Evolutionary conservation across 306 rosid species (phyloP).

Genomic region (Carpinus fangiana): DNA sequence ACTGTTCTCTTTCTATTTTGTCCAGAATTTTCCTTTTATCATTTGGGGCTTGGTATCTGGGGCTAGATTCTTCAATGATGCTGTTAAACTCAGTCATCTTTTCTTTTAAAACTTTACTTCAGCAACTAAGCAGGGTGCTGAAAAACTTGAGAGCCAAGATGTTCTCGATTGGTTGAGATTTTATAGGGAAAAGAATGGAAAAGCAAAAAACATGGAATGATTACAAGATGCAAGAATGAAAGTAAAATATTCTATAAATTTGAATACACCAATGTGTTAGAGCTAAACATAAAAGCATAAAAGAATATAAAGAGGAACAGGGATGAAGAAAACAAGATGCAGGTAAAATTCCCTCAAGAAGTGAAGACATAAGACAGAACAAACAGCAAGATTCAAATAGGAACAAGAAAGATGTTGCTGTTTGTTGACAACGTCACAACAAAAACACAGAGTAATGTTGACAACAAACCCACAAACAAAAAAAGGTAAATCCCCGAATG

Average conservation of each 20-base stretch:
- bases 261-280: background rate
- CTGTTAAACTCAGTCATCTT: background rate
- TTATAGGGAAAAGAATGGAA: background rate
- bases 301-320: background rate
- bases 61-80: background rate
- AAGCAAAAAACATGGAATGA: background rate
- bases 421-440: background rate
- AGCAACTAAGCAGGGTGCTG: background rate
- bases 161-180: background rate
- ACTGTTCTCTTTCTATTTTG: slow-evolving; percentile 4
- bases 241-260: background rate
- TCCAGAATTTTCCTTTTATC: background rate
- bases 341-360: background rate
- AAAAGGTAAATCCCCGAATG: background rate
- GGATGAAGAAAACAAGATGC: background rate
- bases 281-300: background rate
- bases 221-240: background rate
- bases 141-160: background rate
- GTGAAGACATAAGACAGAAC: background rate
- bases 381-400: background rate
- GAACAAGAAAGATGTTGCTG: background rate
- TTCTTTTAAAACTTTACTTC: background rate
- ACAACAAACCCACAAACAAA: background rate
- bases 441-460: background rate
- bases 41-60: background rate